phyloP scores from a whole-genome alignment of 78 protist species.

The Ministeria vibrans region DNA sequence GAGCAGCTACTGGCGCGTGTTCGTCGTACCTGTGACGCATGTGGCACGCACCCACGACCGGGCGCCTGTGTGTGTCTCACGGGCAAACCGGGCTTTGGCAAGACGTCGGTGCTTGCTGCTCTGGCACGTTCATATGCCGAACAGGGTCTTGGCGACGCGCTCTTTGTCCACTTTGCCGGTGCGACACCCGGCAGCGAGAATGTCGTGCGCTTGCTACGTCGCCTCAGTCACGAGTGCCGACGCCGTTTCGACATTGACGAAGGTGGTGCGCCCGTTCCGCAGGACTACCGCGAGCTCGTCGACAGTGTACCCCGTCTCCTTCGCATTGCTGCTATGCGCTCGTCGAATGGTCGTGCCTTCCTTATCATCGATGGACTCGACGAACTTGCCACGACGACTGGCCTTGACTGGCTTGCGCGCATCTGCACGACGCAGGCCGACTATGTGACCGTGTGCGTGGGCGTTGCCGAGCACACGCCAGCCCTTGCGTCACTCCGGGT shows the following conservation, averaged over 20 bases:
- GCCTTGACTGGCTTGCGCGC: conserved; percentile 15
- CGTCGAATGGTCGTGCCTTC: conserved; percentile 22
- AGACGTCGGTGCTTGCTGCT: conserved; percentile 34
- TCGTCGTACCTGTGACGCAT: background rate
- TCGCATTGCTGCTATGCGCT: conserved; percentile 7
- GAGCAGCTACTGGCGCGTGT: background rate
- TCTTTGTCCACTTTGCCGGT: conserved; percentile 6
- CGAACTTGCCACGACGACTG: conserved; percentile 23
- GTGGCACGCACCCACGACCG: too few species aligned
- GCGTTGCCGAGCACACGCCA: conserved; percentile 18
- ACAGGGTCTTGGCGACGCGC: background rate
- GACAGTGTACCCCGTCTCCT: background rate
- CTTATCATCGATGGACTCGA: conserved; percentile 60
- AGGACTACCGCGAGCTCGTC: background rate
- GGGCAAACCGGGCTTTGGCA: conserved; percentile 61
- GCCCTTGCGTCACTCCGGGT: conserved; percentile 1
- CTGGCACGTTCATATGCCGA: background rate
- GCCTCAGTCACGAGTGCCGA: conserved; percentile 22
- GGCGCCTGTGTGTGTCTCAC: conserved; percentile 21
- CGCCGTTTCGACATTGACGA: background rate
- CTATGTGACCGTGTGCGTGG: conserved; percentile 16
- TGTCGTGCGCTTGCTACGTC: conserved; percentile 1
- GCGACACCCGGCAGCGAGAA: conserved; percentile 15
- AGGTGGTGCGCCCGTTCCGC: background rate
- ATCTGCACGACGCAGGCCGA: conserved; percentile 11